Evolutionary conservation across 495 filamentous ascomycete genomes (phyloP).

Genomic region (Neurospora tetraspora): DNA sequence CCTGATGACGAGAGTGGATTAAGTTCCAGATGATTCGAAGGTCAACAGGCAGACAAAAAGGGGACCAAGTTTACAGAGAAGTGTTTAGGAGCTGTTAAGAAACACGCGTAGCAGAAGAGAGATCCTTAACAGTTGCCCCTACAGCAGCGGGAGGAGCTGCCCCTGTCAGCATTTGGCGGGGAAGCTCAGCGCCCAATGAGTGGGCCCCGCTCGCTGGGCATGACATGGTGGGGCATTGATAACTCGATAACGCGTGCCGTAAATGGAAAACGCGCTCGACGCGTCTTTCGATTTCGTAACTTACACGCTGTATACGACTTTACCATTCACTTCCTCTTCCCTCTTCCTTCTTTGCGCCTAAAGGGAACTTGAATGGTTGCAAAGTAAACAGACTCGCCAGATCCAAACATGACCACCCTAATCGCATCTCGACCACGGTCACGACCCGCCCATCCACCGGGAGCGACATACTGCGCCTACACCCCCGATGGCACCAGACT

Average conservation of each 20-base stretch:
- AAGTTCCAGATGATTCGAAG: neutral
- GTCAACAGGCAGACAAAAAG: neutral
- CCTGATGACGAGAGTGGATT: neutral
- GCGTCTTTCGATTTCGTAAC: conserved; percentile 15
- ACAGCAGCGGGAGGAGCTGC: neutral
- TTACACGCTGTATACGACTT: neutral
- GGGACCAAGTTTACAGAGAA: too few species aligned
- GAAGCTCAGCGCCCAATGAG: neutral
- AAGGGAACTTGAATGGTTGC: neutral
- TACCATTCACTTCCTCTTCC: neutral
- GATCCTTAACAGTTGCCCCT: neutral
- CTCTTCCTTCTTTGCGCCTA: neutral
- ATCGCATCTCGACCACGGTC: conserved; percentile 37
- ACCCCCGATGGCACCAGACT: conserved; percentile 47
- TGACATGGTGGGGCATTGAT: conserved; percentile 2
- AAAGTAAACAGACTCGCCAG: neutral
- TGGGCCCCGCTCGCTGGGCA: neutral
- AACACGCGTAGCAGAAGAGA: accelerated
- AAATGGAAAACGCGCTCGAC: conserved; percentile 25
- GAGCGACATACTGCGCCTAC: conserved; percentile 44
- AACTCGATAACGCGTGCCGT: neutral
- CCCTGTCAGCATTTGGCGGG: conserved; percentile 7
- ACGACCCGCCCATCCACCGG: conserved; percentile 43
- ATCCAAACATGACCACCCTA: conserved; percentile 34
- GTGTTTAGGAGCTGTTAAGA: too few species aligned